Conservation (phyloP, 1,139 yeast species). For the Debaryomyces udenii region DNA sequence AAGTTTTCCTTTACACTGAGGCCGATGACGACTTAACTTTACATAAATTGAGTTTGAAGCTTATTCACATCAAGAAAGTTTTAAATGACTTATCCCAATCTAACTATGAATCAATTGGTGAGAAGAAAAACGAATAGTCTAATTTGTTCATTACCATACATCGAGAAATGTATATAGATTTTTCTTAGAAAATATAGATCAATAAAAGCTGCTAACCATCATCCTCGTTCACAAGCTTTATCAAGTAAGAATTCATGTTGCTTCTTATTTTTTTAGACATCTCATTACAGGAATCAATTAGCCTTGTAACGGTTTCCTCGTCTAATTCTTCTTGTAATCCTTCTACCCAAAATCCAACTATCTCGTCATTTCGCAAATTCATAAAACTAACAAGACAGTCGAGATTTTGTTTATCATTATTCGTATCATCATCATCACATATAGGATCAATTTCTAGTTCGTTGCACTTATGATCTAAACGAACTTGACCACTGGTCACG, state of each 20-base stretch:
- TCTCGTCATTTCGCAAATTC: conserved; percentile 55
- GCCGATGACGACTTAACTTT: conserved; percentile 34
- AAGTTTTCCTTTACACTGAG: conserved; percentile 41
- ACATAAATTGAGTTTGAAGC: conserved; percentile 40
- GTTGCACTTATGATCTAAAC: conserved; percentile 18
- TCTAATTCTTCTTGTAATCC: conserved; percentile 33
- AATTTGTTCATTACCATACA: not conserved
- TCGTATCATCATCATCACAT: conserved; percentile 17
- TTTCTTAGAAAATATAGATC: conserved; percentile 3
- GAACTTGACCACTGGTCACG: conserved; percentile 71
- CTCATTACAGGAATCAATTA: conserved; percentile 42
- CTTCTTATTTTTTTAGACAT: conserved; percentile 49
- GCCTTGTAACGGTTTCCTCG: conserved; percentile 29
- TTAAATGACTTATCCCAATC: conserved; percentile 46
- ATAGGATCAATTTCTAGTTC: conserved; percentile 24
- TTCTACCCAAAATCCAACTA: conserved; percentile 61
- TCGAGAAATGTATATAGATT: conserved; percentile 8
- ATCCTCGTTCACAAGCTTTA: conserved; percentile 10
- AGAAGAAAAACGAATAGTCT: conserved; percentile 20
- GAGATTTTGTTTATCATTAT: conserved; percentile 21
- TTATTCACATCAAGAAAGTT: conserved; percentile 44
- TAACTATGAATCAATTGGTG: conserved; percentile 18
- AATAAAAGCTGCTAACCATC: conserved; percentile 3
- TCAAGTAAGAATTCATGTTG: conserved; percentile 42
- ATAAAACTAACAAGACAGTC: conserved; percentile 54